Evolutionary conservation across 768 basidiomycete genomes (phyloP), one percentile per base, ranked within the genome.

Genomic region (Hygrophorus russula): DNA sequence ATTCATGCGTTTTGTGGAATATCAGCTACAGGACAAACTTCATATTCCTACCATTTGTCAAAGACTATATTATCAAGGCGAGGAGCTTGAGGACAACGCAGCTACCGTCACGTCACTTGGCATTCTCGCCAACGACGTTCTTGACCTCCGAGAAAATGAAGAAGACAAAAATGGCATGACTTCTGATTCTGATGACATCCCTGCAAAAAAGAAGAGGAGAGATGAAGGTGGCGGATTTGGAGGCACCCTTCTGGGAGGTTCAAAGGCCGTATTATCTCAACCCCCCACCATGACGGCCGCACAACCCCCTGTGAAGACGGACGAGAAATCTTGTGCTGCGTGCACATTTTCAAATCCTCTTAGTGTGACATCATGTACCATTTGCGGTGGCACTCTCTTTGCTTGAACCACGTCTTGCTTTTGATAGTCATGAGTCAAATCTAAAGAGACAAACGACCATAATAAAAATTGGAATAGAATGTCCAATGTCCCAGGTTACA

Each of bases 11-110:
- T 15, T 41, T 36, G 19, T 14, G 28, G 28, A 18, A n/a, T 32
- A 12, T 19, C 51, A 88, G 86, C 54, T 87, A 34, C 76, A 81
- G 36, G 70, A 74, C 20, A 67, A 71, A 35, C 62, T 80, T 41
- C 66, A 66, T 31, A 78, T 89, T 45, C 81, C 87, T 29, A 80
- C 81, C 8, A 84, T 89, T 44, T 81, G 73, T 47, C 88, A 90
- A 55, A 71, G 79, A 39, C 59, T 91, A 18, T 82, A 75, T 53
- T 70, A 78, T 54, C 64, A 69, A 31, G 74, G 69, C 0, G 59
- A 62, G 30, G 87, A 88, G 59, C 68, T 91, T 1, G 63, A 71
- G 2, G 80, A 85, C 56, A 85, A 75, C 53, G 46, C 66, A 18
- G 71, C 64, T 5, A 76, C 77, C 0, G 63, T 83, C 24, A 76